Conservation (phyloP, 164 flowering plant species). For the Hamamelis virginiana region DNA sequence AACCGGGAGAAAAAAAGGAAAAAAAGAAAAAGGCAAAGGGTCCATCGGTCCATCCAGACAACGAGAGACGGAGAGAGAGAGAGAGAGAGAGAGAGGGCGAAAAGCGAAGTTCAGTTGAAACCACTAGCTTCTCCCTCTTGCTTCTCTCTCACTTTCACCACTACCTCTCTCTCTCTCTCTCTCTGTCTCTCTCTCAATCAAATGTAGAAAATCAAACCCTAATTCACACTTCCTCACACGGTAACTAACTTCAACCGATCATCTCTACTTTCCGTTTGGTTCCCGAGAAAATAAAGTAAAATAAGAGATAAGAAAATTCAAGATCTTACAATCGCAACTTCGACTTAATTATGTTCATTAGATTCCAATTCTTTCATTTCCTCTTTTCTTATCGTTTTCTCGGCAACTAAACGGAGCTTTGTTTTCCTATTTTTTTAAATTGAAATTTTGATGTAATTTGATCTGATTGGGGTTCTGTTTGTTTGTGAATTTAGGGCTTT, state of each 20-base stretch:
- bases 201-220: not conserved
- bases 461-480: not conserved
- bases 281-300: not conserved
- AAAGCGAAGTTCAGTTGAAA: too few species aligned
- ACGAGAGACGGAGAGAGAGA: too few species aligned
- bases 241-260: not conserved
- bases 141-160: not conserved
- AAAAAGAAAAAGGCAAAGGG: too few species aligned
- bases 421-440: not conserved
- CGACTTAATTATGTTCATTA: not conserved
- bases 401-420: not conserved
- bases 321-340: not conserved
- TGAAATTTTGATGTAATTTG: not conserved
- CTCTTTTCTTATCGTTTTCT: not conserved
- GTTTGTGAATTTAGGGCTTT: constrained; percentile 9
- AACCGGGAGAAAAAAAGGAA: too few species aligned
- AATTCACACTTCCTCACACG: not conserved
- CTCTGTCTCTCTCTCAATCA: not conserved
- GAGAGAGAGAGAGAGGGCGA: too few species aligned
- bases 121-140: too few species aligned
- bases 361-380: not conserved
- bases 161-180: not conserved
- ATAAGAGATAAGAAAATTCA: not conserved
- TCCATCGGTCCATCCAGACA: too few species aligned
- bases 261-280: not conserved